Base-by-base conservation (phyloP, 805 yeast species). In the Cyberlindnera meyerae region DNA sequence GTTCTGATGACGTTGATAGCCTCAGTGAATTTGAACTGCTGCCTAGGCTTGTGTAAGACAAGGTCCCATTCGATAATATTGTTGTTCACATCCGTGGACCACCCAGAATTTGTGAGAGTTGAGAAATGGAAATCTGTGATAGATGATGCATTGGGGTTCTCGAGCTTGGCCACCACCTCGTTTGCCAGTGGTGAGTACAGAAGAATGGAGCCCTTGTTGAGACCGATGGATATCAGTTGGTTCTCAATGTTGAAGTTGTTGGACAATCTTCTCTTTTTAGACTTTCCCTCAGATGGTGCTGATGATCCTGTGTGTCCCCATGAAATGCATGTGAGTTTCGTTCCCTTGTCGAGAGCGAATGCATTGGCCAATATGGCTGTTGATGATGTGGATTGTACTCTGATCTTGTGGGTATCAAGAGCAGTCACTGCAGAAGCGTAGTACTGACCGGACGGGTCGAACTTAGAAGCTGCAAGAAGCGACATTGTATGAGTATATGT, bases 161-260 rank as follows among this genome's bases (percentile, higher is more conserved):
- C 59, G 27, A 84, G 60, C 39, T 70, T 79, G 3, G 70, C 62
- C 7, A 79, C 54, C 1, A 83, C 63, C 38, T 75, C 72, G 45
- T 79, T 78, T 16, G 73, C 68, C 24, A 73, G 57, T 1, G 94
- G 93, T 1, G 89, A 77, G 55, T 78, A 86, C 9, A 85, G 52
- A 47, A 81, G 61, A 1, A 81, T 59, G 9, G 72, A 58, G 14
- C 95, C 95, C 34, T 71, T 74, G 40, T 73, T 76, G 43, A 83
- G 67, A 26, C 87, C 82, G 27, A 86, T 51, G 5, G 81, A 75
- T 12, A 84, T 58, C 11, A 73, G 58, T 35, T 67, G 66, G 20
- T 70, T 63, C 43, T 72, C 75, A 50, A 62, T 45, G 46, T 29
- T 39, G 33, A 35, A 27, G 24, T 6, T 30, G 28, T 30, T 39